Evolutionary conservation across 2,329 filamentous ascomycete genomes (phyloP), one percentile per base, ranked within the genome.

Genomic region (Fusarium sp.): DNA sequence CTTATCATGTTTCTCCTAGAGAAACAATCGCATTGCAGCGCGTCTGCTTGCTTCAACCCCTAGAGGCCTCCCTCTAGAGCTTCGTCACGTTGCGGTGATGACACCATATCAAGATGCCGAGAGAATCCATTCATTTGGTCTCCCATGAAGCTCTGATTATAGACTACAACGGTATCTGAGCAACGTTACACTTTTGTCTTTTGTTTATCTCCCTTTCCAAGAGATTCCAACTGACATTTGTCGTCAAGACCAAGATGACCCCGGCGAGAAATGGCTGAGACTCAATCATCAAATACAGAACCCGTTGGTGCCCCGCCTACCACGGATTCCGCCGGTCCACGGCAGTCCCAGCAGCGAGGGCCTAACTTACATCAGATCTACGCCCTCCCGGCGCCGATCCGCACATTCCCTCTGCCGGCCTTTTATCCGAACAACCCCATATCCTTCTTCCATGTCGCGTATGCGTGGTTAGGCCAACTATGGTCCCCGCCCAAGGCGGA

Each of bases 131-230:
- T 85, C 83, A 84, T 79, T 84, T 83, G 80, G 83, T 83, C 86
- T 87, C 86, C 60, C 70, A 81, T 90, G 89, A 84, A 81, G 87
- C 82, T 85, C 83, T 86, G 85, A 76, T 79, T 88, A 90, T 91
- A 92, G 92, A 96, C 92, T 96, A 96, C 92, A 95, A 96, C 92
- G 92, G 92, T 96, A 96, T 96, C 92, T 96, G 92, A 96, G 83
- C 76, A 78, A 77, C 68, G 60, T 30, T 51, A 59, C 73, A 57
- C 68, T 54, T 51, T 49, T 62, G 65, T 70, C 71, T 54, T 52
- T 55, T 54, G 58, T 48, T 32, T 45, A 40, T 45, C 15, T 44
- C 26, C 37, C 30, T 5, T 5, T 28, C 44, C 6, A n/a, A 9
- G 37, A 39, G 46, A 44, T 19, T 4, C 41, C 19, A 19, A 46